Evolutionary conservation across 2,329 filamentous ascomycete genomes (phyloP), one percentile per base, ranked within the genome.

Genomic region (Hypoxylon sp.): DNA sequence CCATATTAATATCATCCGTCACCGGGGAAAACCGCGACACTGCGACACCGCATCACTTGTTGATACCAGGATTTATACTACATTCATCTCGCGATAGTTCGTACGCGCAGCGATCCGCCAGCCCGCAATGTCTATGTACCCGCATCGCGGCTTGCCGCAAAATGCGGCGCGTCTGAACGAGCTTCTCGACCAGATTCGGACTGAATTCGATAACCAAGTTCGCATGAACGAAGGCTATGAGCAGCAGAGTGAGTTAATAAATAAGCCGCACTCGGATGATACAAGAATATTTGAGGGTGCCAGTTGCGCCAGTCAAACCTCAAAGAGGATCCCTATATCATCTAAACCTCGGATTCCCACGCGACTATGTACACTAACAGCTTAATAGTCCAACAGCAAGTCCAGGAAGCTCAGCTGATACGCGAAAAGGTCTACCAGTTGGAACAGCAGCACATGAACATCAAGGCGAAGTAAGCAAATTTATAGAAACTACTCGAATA

Each of bases 381-480:
- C 66, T 61, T 62, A 75, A 73, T 80, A 98, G 96, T 98, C 78
- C 90, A 93, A 65, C 89, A 90, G 54, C 96, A 99, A 80, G 91
- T 98, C 72, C 91, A 95, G 77, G 96, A 99, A 82, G 96, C 98
- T 87, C 93, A 97, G 79, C 88, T 97, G 77, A 93, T 99, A 54
- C 88, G 94, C 70, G 92, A 94, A 78, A 98, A 97, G 82, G 93
- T 99, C 67, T 98, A 93, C 77, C 89, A 93, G 75, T 89, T 99
- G 80, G 96, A 99, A 80, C 94, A 97, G 79, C 89, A 91, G 53
- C 96, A 98, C 77, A 87, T 95, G 75, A 89, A 88, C 58, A 89
- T 98, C 77, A 98, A 98, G 85, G 87, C 91, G 81, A 97, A 98
- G 95, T 98, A 85, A 79, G 91, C 82, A 37, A 31, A 1, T 2